These are phyloP conservation scores for Vanderwaltozyma verrucispora DNA, from an alignment of 805 yeast genomes.

Conservation along the genomic window DNA sequence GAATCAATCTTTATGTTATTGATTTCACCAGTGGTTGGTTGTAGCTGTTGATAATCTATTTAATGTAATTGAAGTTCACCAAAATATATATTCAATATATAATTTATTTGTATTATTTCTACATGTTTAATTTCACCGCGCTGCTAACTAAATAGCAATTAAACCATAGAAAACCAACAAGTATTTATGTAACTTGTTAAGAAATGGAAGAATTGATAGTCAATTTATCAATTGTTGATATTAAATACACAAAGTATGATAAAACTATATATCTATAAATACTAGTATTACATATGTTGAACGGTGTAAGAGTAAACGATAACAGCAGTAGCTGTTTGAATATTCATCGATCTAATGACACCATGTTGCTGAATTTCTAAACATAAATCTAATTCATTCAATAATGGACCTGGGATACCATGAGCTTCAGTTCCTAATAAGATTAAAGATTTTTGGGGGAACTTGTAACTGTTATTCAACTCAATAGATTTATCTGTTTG, in stretches of 20 bases:
- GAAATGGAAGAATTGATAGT: too few relatives aligned
- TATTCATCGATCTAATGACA: slow-evolving; percentile 88
- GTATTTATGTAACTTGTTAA: too few relatives aligned
- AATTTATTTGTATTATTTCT: not conserved
- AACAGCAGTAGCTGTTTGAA: slow-evolving; percentile 93
- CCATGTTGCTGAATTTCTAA: slow-evolving; percentile 90
- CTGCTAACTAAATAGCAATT: too few relatives aligned
- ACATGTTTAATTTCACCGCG: not conserved
- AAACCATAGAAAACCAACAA: too few relatives aligned
- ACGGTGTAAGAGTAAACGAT: slow-evolving; percentile 80
- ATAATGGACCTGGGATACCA: slow-evolving; percentile 80
- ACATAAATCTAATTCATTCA: slow-evolving; percentile 76
- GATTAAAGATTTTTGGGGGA: slow-evolving; percentile 72
- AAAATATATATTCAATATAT: too few relatives aligned
- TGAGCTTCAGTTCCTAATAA: slow-evolving; percentile 80
- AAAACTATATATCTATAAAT: too few relatives aligned
- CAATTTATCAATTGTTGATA: too few relatives aligned
- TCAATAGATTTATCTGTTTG: slow-evolving; percentile 86
- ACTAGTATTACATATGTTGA: slow-evolving; percentile 23
- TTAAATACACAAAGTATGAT: too few relatives aligned
- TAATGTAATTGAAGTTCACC: too few relatives aligned
- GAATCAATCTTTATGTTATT: not conserved
- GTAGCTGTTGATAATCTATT: too few relatives aligned
- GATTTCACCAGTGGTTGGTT: too few relatives aligned
- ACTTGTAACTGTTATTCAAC: slow-evolving; percentile 49